Percentiles rank a stretch among this genome's conserved stretches.
These are phyloP conservation scores for Cinnamomum chago DNA, from an alignment of 164 flowering plant genomes.

Conservation along the genomic window DNA sequence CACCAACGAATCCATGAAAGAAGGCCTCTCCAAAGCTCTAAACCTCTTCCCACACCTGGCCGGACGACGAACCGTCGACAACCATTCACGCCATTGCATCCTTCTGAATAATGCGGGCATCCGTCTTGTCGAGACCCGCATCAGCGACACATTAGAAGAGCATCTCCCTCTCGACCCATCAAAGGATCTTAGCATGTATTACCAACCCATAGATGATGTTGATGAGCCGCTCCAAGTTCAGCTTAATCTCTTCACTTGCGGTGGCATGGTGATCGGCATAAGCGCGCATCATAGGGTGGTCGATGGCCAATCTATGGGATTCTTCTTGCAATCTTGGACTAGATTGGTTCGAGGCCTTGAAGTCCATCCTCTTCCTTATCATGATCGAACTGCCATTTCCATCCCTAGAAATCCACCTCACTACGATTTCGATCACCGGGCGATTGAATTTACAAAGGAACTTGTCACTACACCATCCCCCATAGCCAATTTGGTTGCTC, in stretches of 20 bases:
- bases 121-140: slow-evolving; percentile 4
- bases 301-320: slow-evolving; percentile 16
- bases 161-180: slow-evolving; percentile 11
- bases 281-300: slow-evolving; percentile 13
- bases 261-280: slow-evolving; percentile 14
- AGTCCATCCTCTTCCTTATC: not conserved
- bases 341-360: slow-evolving; percentile 7
- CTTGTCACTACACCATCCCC: not conserved
- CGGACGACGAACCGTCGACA: not conserved
- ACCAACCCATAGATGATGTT: slow-evolving; percentile 3
- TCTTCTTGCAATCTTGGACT: slow-evolving; percentile 14
- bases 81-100: not conserved
- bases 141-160: not conserved
- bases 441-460: slow-evolving; percentile 2
- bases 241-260: slow-evolving; percentile 15
- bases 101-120: slow-evolving; percentile 4
- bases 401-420: slow-evolving; percentile 7
- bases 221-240: slow-evolving; percentile 18
- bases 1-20: slow-evolving; percentile 5
- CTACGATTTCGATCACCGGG: slow-evolving; percentile 9
- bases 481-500: slow-evolving; percentile 2
- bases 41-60: slow-evolving; percentile 11
- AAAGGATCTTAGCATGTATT: not conserved
- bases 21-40: slow-evolving; percentile 11
- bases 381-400: slow-evolving; percentile 7